Conservation (phyloP, 2,329 filamentous ascomycete genomes). For the Monosporascus sp. region DNA sequence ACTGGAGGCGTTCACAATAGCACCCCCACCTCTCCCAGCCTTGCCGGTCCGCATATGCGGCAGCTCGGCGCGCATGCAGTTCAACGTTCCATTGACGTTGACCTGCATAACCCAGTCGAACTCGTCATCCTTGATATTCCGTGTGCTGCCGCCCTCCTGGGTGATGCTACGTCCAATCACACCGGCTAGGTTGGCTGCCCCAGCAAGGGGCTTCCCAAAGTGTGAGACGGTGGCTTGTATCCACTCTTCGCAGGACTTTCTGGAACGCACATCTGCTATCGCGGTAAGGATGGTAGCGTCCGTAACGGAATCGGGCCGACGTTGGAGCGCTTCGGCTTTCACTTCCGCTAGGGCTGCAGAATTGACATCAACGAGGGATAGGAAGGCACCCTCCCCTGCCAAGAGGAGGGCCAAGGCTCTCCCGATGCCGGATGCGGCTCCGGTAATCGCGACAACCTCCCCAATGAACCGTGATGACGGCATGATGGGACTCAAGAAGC, state of each 20-base stretch:
- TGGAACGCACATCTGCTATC: constrained; percentile 17
- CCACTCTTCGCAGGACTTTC: constrained; percentile 18
- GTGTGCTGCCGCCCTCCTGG: neutral
- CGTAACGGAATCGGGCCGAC: neutral
- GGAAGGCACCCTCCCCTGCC: constrained; percentile 30
- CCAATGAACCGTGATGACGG: neutral
- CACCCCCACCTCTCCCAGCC: constrained; percentile 21
- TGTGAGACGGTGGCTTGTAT: constrained; percentile 14
- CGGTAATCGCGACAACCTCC: neutral
- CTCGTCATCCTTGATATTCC: constrained; percentile 4
- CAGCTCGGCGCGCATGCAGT: constrained; percentile 9
- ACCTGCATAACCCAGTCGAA: constrained; percentile 8
- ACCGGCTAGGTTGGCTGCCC: constrained; percentile 23
- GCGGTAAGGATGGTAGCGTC: constrained; percentile 1
- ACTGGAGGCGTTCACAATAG: constrained; percentile 40
- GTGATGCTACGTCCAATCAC: constrained; percentile 12
- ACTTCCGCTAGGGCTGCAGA: constrained; percentile 21
- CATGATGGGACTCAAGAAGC: neutral
- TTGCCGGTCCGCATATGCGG: constrained; percentile 3
- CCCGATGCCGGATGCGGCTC: constrained; percentile 1
- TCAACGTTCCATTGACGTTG: constrained; percentile 9
- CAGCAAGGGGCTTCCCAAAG: constrained; percentile 18
- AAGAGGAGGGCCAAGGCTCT: constrained; percentile 31
- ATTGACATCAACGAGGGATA: constrained; percentile 40
- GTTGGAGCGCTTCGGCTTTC: neutral